Conservation (phyloP, 495 filamentous ascomycete species). For the Amniculicola lignicola region DNA sequence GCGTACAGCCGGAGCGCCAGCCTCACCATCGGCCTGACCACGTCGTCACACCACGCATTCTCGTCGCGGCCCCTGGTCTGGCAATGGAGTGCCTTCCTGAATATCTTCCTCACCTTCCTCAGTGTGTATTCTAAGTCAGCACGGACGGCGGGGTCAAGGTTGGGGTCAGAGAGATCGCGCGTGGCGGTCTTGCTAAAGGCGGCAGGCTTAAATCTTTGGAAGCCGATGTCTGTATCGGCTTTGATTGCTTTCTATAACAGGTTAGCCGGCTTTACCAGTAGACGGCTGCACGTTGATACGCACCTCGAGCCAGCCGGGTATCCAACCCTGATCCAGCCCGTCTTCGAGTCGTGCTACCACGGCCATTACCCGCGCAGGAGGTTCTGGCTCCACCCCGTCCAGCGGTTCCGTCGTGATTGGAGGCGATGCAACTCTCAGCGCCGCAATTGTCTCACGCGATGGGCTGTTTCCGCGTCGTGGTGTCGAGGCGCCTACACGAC, state of each 20-base stretch:
- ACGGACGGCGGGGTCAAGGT: no score
- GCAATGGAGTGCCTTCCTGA: not conserved
- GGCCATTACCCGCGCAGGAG: not conserved
- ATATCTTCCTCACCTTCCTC: conserved; percentile 1
- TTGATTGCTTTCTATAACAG: no score
- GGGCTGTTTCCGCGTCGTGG: conserved; percentile 8
- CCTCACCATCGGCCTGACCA: conserved; percentile 1
- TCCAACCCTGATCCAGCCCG: not conserved
- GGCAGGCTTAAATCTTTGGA: no score
- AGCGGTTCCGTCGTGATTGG: not conserved
- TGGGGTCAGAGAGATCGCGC: not conserved
- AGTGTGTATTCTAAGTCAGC: no score
- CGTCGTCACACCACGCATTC: conserved; percentile 12
- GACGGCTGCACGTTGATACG: not conserved
- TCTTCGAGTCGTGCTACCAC: not conserved
- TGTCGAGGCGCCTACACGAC: conserved; percentile 1
- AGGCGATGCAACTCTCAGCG: not conserved
- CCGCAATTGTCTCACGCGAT: conserved; percentile 5
- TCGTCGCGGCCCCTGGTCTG: not conserved
- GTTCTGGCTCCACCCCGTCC: not conserved
- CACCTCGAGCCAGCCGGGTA: conserved; percentile 5
- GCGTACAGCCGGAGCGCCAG: not conserved
- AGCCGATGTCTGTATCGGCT: no score
- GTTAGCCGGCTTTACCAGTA: no score
- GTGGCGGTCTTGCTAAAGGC: not conserved